phyloP scores from a whole-genome alignment of 805 yeast genomes.

The Spathaspora girioi region DNA sequence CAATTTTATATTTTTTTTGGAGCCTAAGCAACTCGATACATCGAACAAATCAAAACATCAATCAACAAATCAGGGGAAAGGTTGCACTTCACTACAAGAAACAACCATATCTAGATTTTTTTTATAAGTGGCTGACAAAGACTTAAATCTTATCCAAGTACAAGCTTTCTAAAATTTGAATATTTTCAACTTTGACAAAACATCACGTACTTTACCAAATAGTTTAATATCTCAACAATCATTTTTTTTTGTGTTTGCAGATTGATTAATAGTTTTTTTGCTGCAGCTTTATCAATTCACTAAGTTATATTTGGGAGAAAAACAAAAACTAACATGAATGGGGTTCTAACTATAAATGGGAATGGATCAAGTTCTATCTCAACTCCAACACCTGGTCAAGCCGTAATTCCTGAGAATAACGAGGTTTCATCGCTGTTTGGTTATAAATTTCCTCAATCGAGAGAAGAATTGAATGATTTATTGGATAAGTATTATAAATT shows the following conservation, averaged over 20 bases:
- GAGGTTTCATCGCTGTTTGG: not conserved
- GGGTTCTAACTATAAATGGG: conserved; percentile 1
- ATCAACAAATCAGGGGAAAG: not conserved
- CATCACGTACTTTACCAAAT: not conserved
- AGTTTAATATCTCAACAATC: too few species aligned
- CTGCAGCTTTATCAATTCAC: not conserved
- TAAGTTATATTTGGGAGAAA: not conserved
- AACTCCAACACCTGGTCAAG: not conserved
- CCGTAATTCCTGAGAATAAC: not conserved
- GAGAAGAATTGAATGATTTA: conserved; percentile 22
- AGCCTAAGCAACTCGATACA: not conserved
- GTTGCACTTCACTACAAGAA: not conserved
- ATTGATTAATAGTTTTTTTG: not conserved
- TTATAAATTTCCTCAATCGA: conserved; percentile 19
- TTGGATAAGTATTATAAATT: conserved; percentile 25
- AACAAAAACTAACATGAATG: conserved; percentile 3
- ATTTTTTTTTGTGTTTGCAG: not conserved
- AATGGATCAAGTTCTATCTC: conserved; percentile 2
- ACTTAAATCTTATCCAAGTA: too few species aligned
- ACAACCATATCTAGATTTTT: not conserved
- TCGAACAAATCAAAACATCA: not conserved
- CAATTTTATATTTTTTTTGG: not conserved
- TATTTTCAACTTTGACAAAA: too few species aligned
- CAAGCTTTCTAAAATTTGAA: too few species aligned
- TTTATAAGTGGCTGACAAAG: too few species aligned